phyloP scores from a whole-genome alignment of 2,329 filamentous ascomycete species.

The Gaeumannomyces sp. region DNA sequence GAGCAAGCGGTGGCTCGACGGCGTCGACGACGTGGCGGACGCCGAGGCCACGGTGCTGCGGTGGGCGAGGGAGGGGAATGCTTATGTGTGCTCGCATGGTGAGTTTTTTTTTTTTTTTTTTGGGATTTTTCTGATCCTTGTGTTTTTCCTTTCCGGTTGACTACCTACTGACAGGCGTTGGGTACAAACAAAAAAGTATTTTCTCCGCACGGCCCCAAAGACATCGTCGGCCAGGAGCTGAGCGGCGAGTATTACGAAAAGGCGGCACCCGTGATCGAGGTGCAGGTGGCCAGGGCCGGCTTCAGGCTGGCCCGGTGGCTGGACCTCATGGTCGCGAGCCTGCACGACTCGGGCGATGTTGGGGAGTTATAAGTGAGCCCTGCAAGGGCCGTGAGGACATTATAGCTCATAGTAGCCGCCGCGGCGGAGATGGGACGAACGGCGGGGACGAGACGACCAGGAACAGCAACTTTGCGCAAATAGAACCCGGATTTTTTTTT shows the following conservation, averaged over 20 bases:
- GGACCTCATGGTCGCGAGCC: conserved; percentile 48
- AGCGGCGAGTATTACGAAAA: conserved; percentile 57
- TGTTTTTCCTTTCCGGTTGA: neutral
- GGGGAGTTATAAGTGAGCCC: conserved; percentile 19
- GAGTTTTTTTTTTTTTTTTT: conserved; percentile 21
- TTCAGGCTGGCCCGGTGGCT: conserved; percentile 63
- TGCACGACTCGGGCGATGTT: conserved; percentile 22
- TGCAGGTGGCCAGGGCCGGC: conserved; percentile 62
- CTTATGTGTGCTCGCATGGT: conserved; percentile 56
- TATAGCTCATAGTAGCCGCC: neutral
- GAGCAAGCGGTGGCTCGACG: conserved; percentile 49
- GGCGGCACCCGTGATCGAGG: conserved; percentile 58
- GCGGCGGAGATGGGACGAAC: neutral
- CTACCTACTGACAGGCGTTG: conserved; percentile 16
- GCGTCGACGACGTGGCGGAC: conserved; percentile 45
- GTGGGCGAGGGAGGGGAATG: conserved; percentile 61
- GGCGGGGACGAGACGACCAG: neutral
- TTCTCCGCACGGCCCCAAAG: conserved; percentile 53
- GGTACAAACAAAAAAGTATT: conserved; percentile 38
- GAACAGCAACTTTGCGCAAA: neutral
- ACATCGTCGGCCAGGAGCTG: conserved; percentile 54
- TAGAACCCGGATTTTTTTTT: neutral
- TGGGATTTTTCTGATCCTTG: conserved; percentile 1
- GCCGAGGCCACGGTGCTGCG: conserved; percentile 48
- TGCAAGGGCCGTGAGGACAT: neutral